Base-by-base conservation (phyloP, 306 rosid genomes). In the Spatholobus suberectus region DNA sequence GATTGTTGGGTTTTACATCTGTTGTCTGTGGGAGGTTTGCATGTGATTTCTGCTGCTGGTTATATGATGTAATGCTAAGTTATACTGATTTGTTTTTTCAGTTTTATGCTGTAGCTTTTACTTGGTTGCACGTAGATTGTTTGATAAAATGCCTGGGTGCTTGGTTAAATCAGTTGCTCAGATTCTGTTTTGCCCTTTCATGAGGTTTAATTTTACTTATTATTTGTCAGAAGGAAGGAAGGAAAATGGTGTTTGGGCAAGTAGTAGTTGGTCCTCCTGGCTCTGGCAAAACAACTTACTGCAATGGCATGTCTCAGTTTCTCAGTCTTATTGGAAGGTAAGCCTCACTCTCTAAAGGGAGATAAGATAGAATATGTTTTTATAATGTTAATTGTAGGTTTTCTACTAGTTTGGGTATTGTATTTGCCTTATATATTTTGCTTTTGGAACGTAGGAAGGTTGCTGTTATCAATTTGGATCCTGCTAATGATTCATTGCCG, bases 201-300 rank as follows among this genome's bases (percentile, higher is more conserved):
- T 14, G 20, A 74, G 34, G 12, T 74, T 40, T 81, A 32, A 34
- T 57, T 65, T 6, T 32, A 41, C 70, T 63, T 20, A 55, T 18
- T 73, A 21, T 78, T 14, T 34, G 35, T 29, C 12, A 38, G 0
- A 2, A 51, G 47, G 66, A 52, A 84, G 55, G 69, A 40, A 76
- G 55, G 55, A 23, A 88, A 20, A 83, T 88, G 88, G 89, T 81
- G 68, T 70, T 83, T 70, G 87, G 85, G 76, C 99, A 95, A 92
- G 86, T 96, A 63, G 99, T 93, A 44, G 84, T 93, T 47, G 99
- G 99, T 78, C 99, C 98, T 34, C 99, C 99, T 58, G 98, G 99
- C 32, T 92, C 98, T n/a, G 99, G 99, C n/a, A 95, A 96, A 87
- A 92, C 99, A 51, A 96, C 99, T n/a, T 96, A 93, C 86, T 96